Conservation (phyloP, 2,329 filamentous ascomycete genomes). For the Sarocladium strictum region DNA sequence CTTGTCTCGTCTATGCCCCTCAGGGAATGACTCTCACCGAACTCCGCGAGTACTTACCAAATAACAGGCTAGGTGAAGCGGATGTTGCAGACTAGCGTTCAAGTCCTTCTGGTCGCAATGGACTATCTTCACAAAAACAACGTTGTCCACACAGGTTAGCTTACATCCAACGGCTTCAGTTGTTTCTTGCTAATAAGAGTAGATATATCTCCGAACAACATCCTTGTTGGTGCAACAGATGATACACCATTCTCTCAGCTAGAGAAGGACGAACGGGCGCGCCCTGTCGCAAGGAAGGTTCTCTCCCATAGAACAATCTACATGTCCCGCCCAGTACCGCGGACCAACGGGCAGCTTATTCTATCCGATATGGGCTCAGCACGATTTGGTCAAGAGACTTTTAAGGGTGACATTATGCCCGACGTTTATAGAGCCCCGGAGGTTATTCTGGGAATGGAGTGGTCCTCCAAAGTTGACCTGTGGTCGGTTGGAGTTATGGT, state of each 20-base stretch:
- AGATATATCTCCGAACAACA: slow-evolving; percentile 12
- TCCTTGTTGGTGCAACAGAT: slow-evolving; percentile 10
- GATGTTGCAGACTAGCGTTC: slow-evolving; percentile 8
- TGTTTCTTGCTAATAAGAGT: slow-evolving; percentile 3
- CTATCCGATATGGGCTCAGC: slow-evolving; percentile 27
- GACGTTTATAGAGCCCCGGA: slow-evolving; percentile 22
- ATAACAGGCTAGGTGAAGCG: slow-evolving; percentile 8
- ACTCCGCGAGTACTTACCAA: slow-evolving; percentile 7
- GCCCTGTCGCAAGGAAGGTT: slow-evolving; percentile 19
- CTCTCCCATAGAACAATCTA: slow-evolving; percentile 21
- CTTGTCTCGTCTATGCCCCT: slow-evolving; percentile 9
- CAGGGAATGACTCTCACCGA: slow-evolving; percentile 11
- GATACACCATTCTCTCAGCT: slow-evolving; percentile 7
- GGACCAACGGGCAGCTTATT: slow-evolving; percentile 18
- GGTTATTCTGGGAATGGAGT: slow-evolving; percentile 26
- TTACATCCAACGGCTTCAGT: slow-evolving; percentile 12
- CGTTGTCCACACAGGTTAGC: slow-evolving; percentile 11
- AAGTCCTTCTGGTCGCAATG: slow-evolving; percentile 9
- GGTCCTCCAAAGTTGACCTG: slow-evolving; percentile 27
- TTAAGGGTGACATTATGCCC: slow-evolving; percentile 26
- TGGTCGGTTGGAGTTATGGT: slow-evolving; percentile 28
- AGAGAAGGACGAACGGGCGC: slow-evolving; percentile 6
- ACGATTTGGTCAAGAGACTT: slow-evolving; percentile 16
- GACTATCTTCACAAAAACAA: slow-evolving; percentile 10
- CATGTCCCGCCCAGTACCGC: slow-evolving; percentile 19